These are phyloP conservation scores for Cercospora brassicicola DNA, from an alignment of 2,329 filamentous ascomycete species.

Conservation along the genomic window DNA sequence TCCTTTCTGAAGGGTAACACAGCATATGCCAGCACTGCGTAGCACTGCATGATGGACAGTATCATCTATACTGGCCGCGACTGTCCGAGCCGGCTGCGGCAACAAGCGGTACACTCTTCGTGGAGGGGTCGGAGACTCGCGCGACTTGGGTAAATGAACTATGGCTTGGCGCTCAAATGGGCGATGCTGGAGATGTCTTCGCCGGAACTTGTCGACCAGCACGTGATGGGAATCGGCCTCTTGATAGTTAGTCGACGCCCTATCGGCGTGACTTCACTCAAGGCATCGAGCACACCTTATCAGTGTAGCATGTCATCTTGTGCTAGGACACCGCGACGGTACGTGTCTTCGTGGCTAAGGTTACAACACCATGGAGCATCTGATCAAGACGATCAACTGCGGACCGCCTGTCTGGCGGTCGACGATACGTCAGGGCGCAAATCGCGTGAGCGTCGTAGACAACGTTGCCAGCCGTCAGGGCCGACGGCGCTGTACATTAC, in stretches of 20 bases:
- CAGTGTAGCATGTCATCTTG: background rate
- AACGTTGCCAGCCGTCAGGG: background rate
- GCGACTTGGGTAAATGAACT: background rate
- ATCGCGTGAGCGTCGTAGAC: background rate
- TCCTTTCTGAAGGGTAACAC: background rate
- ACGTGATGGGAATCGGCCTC: background rate
- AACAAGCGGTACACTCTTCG: background rate
- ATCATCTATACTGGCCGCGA: background rate
- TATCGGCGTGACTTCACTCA: background rate
- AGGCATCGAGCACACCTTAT: background rate
- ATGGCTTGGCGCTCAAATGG: background rate
- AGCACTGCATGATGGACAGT: background rate
- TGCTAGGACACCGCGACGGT: background rate
- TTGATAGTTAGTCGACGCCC: background rate
- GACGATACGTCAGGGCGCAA: background rate
- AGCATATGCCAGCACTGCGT: background rate
- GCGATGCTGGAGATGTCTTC: background rate
- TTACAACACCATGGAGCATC: background rate
- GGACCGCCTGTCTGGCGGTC: background rate
- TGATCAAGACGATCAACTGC: background rate
- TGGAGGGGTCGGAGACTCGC: background rate
- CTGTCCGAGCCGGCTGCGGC: background rate
- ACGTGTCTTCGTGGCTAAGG: background rate
- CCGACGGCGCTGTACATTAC: background rate
- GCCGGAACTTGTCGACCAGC: background rate